Percentiles rank a stretch among this genome's conserved stretches.
Conservation (phyloP, 2,329 filamentous ascomycete species). For the Cercospora nicotianae region DNA sequence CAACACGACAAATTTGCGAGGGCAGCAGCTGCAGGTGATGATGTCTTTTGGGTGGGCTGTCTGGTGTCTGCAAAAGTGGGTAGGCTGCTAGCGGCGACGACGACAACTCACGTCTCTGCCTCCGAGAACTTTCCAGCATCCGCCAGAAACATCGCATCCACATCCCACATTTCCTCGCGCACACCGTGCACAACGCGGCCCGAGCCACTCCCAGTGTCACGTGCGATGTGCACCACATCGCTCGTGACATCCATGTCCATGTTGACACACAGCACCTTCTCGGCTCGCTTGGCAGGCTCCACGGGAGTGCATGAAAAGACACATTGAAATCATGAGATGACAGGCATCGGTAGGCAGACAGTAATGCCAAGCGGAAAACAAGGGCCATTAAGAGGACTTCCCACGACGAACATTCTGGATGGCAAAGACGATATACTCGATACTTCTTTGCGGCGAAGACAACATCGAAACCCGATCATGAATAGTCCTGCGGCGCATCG, state of each 20-base stretch:
- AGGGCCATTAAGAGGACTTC: neutral
- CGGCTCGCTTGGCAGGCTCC: neutral
- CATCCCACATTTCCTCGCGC: neutral
- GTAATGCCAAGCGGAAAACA: neutral
- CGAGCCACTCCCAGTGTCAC: neutral
- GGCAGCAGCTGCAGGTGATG: neutral
- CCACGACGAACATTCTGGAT: neutral
- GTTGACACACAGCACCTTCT: neutral
- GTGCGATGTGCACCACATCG: too few relatives aligned
- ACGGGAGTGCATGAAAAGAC: neutral
- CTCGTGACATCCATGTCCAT: neutral
- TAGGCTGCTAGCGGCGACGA: neutral
- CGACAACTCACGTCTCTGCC: conserved; percentile 2
- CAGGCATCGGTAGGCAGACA: neutral
- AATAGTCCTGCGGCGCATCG: too few relatives aligned
- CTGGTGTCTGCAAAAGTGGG: neutral
- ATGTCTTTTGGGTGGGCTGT: conserved; percentile 4
- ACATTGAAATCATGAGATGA: neutral
- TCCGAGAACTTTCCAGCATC: conserved; percentile 6
- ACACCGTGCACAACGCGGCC: neutral
- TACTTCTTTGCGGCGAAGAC: too few relatives aligned
- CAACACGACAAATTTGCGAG: conserved; percentile 2
- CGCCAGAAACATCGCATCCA: neutral
- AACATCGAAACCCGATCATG: too few relatives aligned
- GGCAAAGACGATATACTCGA: neutral